Evolutionary conservation across 345 rosid species (phyloP).

Genomic region (Eucalyptus grandis): DNA sequence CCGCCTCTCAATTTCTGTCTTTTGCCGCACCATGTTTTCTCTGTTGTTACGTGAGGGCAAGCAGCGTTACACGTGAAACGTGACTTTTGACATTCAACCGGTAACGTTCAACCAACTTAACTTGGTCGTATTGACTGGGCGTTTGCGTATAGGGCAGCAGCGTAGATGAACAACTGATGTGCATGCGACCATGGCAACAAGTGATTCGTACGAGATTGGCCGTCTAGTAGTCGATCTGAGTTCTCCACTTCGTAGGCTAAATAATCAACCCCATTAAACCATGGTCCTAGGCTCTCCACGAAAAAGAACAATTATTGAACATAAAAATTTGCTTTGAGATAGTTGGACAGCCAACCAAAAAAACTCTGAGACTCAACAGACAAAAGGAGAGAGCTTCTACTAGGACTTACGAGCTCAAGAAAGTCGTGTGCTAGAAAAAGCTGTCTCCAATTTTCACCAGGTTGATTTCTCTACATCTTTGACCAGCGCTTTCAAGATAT

Average conservation of each 20-base stretch:
- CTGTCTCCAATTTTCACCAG: neutral
- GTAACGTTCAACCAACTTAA: neutral
- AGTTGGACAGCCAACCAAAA: neutral
- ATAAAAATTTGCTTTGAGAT: neutral
- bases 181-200: neutral
- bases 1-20: neutral
- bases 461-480: neutral
- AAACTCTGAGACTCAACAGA: neutral
- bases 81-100: neutral
- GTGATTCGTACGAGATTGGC: neutral
- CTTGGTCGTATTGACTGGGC: neutral
- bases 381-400: neutral
- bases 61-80: neutral
- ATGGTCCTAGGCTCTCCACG: neutral
- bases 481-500: neutral
- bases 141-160: neutral
- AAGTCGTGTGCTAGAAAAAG: neutral
- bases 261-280: neutral
- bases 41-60: neutral
- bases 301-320: neutral
- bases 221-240: neutral
- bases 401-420: neutral
- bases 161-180: neutral
- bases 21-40: neutral
- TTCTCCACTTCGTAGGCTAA: neutral